Percentiles rank a stretch among this genome's conserved stretches.
Evolutionary conservation across 257 asterid species (phyloP).

Genomic region (Solanum virginianum): DNA sequence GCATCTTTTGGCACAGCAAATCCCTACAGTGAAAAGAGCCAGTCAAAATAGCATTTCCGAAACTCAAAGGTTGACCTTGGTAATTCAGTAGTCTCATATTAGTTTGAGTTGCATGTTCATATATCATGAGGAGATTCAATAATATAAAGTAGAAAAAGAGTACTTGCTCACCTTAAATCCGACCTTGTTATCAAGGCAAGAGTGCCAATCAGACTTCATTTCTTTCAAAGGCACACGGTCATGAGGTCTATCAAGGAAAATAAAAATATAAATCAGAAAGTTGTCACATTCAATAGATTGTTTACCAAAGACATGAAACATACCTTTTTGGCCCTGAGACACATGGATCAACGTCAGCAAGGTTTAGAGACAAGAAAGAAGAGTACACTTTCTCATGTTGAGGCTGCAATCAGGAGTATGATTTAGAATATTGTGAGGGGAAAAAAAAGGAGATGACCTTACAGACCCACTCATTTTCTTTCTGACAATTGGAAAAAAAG

Average conservation of each 20-base stretch:
- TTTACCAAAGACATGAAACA: not conserved
- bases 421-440: not conserved
- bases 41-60: not conserved
- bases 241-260: conserved; percentile 60
- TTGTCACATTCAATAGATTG: not conserved
- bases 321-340: conserved; percentile 93
- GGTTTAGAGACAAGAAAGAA: conserved; percentile 53
- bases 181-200: conserved; percentile 80
- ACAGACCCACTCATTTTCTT: not conserved
- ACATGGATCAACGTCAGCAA: conserved; percentile 74
- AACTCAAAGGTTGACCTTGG: not conserved
- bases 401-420: conserved; percentile 38
- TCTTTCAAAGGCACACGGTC: conserved; percentile 81
- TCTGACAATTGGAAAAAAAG: not conserved
- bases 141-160: not conserved
- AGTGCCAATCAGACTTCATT: conserved; percentile 90
- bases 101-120: not conserved
- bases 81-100: not conserved
- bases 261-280: not conserved
- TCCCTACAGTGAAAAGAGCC: conserved; percentile 36
- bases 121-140: not conserved
- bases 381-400: conserved; percentile 80
- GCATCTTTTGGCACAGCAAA: conserved; percentile 82
- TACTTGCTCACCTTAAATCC: conserved; percentile 75
- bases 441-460: not conserved